A percentile compares a stretch with the other conserved stretches of the same genome.
These are phyloP conservation scores for Trichoderma asperellum DNA, from an alignment of 2,329 filamentous ascomycete genomes.

Conservation along the genomic window DNA sequence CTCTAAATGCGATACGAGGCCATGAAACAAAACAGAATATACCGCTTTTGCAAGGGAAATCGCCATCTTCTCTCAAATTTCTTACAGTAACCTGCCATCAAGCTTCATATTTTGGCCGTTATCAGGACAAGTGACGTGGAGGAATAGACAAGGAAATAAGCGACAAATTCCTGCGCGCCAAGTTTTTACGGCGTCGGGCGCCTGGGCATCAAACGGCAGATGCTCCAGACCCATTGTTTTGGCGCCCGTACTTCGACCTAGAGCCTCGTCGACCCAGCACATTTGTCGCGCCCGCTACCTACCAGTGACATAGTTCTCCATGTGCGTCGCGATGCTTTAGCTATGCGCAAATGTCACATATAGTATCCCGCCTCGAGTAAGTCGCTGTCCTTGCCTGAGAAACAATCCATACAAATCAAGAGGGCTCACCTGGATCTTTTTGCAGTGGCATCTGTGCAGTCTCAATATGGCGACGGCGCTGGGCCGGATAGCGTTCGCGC, in stretches of 20 bases:
- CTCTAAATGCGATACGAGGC: not conserved
- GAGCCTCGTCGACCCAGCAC: not conserved
- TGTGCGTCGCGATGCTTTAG: slow-evolving; percentile 6
- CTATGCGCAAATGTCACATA: slow-evolving; percentile 43
- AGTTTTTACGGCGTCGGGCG: not conserved
- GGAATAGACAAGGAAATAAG: not conserved
- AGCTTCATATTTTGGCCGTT: not conserved
- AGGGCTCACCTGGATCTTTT: not conserved
- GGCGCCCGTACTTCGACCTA: not conserved
- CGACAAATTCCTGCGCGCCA: not conserved
- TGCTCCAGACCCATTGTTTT: not conserved
- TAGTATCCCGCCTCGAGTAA: slow-evolving; percentile 38
- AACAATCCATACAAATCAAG: not conserved
- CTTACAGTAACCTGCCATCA: not conserved
- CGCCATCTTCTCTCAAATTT: not conserved
- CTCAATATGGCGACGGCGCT: slow-evolving; percentile 33
- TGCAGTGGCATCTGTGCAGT: slow-evolving; percentile 38
- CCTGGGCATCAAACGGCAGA: not conserved
- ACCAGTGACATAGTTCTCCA: not conserved
- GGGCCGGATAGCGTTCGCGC: slow-evolving; percentile 39
- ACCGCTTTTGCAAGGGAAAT: too few relatives aligned
- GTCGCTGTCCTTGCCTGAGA: slow-evolving; percentile 9
- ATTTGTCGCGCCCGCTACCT: slow-evolving; percentile 14
- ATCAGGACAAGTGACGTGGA: not conserved
- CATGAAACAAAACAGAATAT: not conserved